Evolutionary conservation across 148 eudicot species (phyloP).

Genomic region (Hydrangea macrophylla): DNA sequence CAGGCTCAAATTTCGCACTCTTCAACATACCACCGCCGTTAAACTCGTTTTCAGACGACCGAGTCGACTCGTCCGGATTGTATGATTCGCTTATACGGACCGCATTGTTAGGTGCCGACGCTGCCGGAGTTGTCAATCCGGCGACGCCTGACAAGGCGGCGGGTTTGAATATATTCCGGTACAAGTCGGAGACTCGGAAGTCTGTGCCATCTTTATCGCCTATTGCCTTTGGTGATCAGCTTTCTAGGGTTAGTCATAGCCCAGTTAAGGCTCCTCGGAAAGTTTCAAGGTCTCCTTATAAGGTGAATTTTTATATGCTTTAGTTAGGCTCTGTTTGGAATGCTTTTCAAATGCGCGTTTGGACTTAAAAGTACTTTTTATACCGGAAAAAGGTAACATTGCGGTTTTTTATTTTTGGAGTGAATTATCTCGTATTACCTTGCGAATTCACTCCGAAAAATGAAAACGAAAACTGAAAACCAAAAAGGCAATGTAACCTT

Average conservation of each 20-base stretch:
- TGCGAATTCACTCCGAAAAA: too few species aligned
- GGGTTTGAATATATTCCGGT: constrained; percentile 53
- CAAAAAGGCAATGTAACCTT: too few species aligned
- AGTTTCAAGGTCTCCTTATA: constrained; percentile 75
- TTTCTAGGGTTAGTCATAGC: constrained; percentile 62
- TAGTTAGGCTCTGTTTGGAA: too few species aligned
- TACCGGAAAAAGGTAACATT: too few species aligned
- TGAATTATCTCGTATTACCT: too few species aligned
- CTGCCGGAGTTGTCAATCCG: constrained; percentile 41
- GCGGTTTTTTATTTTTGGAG: too few species aligned
- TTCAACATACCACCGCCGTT: constrained; percentile 39
- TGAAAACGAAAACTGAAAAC: too few species aligned
- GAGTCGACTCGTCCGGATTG: constrained; percentile 41
- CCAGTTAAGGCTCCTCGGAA: constrained; percentile 79
- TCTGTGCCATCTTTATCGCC: constrained; percentile 59
- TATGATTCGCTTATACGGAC: constrained; percentile 53
- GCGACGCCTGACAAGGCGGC: constrained; percentile 51
- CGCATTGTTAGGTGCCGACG: constrained; percentile 75
- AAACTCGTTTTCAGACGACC: constrained; percentile 21
- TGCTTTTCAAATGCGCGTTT: too few species aligned
- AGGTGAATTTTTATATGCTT: constrained; percentile 45
- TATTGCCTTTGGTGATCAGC: constrained; percentile 63
- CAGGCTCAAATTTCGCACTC: constrained; percentile 70
- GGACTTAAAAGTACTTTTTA: too few species aligned
- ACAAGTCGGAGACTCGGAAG: constrained; percentile 65